Base-by-base conservation (phyloP, 345 rosid species). In the Melaleuca quinquenervia region DNA sequence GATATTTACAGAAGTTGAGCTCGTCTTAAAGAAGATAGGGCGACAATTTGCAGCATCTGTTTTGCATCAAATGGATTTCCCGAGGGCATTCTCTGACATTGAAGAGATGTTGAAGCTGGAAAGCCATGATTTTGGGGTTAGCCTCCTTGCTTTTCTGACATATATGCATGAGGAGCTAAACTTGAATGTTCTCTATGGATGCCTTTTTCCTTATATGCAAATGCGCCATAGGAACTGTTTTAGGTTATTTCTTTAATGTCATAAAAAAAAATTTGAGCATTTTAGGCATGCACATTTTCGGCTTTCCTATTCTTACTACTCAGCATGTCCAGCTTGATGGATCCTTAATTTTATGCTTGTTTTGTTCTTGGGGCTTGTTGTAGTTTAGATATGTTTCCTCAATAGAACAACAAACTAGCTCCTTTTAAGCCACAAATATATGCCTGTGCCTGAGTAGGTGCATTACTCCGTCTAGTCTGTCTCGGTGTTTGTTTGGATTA, bases 91-190 rank as follows among this genome's bases (percentile, higher is more conserved):
- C 84, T 87, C 92, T 87, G 93, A 87, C 85, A 88, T 95, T 78
- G 93, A 93, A 86, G 94, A 93, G 88, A 93, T 95, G 92, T 87
- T 98, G 91, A 91, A 90, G 87, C 88, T 86, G 70, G 99, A 95
- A 88, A 91, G 86, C 75, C 20, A 86, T 75, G 86, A 86, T 55
- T 95, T 94, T 90, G 92, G 94, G 99, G 99, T 98, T 89, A 70
- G 95, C 87, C 87, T 88, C 52, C 55, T 86, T 53, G 55, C 32
- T 21, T 22, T 27, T 82, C 80, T 70, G 82, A 36, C 29, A 75
- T 64, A 26, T 32, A 26, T 9, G 36, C 58, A 26, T 76, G 78
- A 32, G 78, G 78, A 70, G 78, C 45, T 70, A 70, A 18, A 70
- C 48, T 70, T 45, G 18, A 70, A 70, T 45, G 13, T 70, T 70